Percentiles rank a stretch among this genome's conserved stretches.
These are phyloP conservation scores for Arthrobotrys pseudoclavata DNA, from an alignment of 2,329 filamentous ascomycete genomes.

Conservation along the genomic window DNA sequence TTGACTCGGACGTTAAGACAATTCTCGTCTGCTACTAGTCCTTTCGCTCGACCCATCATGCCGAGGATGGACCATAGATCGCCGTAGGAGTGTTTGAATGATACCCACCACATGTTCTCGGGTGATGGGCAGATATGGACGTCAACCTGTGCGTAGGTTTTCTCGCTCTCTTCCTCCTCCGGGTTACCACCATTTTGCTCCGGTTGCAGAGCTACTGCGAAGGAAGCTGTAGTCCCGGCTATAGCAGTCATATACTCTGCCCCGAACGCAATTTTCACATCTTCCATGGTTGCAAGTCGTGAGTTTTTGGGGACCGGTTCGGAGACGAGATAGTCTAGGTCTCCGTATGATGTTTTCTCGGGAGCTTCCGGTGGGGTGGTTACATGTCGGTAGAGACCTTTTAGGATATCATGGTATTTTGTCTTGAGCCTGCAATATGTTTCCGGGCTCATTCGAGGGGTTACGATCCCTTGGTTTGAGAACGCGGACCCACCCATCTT, in stretches of 20 bases:
- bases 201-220: slow-evolving; percentile 69
- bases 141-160: slow-evolving; percentile 76
- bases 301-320: slow-evolving; percentile 62
- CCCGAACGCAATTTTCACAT: slow-evolving; percentile 31
- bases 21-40: slow-evolving; percentile 75
- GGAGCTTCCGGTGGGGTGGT: slow-evolving; percentile 77
- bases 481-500: slow-evolving; percentile 78
- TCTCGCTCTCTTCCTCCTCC: slow-evolving; percentile 31
- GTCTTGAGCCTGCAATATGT: slow-evolving; percentile 72
- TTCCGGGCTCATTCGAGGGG: slow-evolving; percentile 75
- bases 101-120: slow-evolving; percentile 72
- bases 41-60: slow-evolving; percentile 74
- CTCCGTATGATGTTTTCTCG: slow-evolving; percentile 77
- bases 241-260: slow-evolving; percentile 27
- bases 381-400: slow-evolving; percentile 71
- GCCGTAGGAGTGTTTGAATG: slow-evolving; percentile 79
- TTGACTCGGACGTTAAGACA: slow-evolving; percentile 77
- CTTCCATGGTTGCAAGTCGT: background rate
- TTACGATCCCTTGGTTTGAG: slow-evolving; percentile 69
- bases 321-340: slow-evolving; percentile 78
- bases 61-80: slow-evolving; percentile 78
- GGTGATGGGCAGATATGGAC: slow-evolving; percentile 71
- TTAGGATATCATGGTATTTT: slow-evolving; percentile 69
- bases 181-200: background rate
- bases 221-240: slow-evolving; percentile 64